Conservation (phyloP, 2,329 filamentous ascomycete genomes). For the Venturia aucupariae region DNA sequence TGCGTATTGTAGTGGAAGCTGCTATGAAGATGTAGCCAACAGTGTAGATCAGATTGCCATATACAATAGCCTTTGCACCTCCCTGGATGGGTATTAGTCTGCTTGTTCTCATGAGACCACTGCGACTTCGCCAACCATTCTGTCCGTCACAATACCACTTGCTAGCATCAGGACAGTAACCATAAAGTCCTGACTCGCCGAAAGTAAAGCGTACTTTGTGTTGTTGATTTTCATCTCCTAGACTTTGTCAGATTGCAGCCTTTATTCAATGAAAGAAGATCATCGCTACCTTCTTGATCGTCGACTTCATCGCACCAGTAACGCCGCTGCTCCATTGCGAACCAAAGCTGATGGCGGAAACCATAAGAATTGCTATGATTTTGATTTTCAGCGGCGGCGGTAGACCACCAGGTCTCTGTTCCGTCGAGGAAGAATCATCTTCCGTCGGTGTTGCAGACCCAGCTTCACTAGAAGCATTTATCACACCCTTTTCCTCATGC, state of each 20-base stretch:
- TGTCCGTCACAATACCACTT: conserved; percentile 48
- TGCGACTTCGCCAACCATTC: conserved; percentile 17
- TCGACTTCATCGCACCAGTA: conserved; percentile 52
- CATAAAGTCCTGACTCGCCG: conserved; percentile 55
- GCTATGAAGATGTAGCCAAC: conserved; percentile 30
- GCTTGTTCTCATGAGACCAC: not conserved
- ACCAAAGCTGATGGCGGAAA: conserved; percentile 52
- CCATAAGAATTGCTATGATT: no score
- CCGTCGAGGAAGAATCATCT: no score
- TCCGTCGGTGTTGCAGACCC: no score
- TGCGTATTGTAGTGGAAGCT: conserved; percentile 46
- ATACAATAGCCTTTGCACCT: not conserved
- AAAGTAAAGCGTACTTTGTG: conserved; percentile 48
- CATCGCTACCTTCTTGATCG: conserved; percentile 42
- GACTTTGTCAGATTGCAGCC: not conserved
- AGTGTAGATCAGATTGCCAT: not conserved
- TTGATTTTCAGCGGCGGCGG: no score
- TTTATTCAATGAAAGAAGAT: not conserved
- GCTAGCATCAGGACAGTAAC: conserved; percentile 45
- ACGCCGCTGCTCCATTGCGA: conserved; percentile 53
- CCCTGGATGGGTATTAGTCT: not conserved
- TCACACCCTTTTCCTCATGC: no score
- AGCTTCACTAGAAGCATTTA: no score
- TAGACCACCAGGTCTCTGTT: no score
- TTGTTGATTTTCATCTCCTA: conserved; percentile 42